Conservation (phyloP, 2,329 filamentous ascomycete species). For the Claviceps sp. region DNA sequence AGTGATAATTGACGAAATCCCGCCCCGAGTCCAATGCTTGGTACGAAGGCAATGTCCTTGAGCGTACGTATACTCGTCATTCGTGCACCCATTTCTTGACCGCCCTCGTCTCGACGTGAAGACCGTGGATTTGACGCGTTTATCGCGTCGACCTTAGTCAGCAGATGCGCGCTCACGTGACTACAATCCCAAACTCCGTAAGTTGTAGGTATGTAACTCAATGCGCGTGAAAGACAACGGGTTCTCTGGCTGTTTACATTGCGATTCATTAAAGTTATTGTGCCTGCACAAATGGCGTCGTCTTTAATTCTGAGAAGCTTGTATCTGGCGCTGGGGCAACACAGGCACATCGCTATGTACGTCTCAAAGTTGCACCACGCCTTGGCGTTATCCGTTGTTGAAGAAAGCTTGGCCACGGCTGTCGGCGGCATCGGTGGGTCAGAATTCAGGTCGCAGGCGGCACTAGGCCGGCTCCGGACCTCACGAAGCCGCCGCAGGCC, state of each 20-base stretch:
- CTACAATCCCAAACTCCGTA: neutral
- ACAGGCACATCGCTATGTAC: too few species aligned
- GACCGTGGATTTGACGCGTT: slow-evolving; percentile 11
- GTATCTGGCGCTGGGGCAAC: too few species aligned
- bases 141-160: slow-evolving; percentile 21
- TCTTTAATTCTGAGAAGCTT: too few species aligned
- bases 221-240: too few species aligned
- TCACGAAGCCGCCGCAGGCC: neutral
- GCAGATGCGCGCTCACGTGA: slow-evolving; percentile 13
- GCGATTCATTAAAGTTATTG: too few species aligned
- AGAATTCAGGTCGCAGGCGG: too few species aligned
- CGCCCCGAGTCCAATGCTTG: neutral
- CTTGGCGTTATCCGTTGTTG: too few species aligned
- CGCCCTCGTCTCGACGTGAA: neutral
- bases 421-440: slow-evolving; percentile 15
- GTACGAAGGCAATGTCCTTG: neutral
- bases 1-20: slow-evolving; percentile 2
- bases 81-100: neutral
- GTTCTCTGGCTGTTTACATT: too few species aligned
- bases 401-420: slow-evolving; percentile 7
- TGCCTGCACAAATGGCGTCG: too few species aligned
- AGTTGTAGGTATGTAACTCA: too few species aligned
- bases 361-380: too few species aligned
- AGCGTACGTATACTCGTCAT: neutral
- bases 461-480: neutral